Conservation (phyloP, 306 rosid genomes). For the Cercis canadensis region DNA sequence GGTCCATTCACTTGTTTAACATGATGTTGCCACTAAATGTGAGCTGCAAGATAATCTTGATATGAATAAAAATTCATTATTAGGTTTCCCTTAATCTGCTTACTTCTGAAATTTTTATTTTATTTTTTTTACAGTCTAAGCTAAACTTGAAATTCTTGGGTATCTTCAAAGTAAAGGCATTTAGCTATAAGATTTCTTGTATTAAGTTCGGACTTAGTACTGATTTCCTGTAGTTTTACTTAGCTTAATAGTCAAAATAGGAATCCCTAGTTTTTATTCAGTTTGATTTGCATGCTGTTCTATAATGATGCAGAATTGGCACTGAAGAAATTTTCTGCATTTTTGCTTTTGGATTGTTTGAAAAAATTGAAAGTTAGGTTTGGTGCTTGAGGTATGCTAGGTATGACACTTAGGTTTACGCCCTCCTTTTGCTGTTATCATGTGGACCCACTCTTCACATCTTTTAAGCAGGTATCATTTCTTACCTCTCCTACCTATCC, state of each 20-base stretch:
- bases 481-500: background rate
- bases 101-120: constrained; percentile 8
- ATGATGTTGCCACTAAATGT: constrained; percentile 1
- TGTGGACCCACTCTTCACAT: background rate
- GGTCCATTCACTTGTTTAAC: background rate
- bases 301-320: background rate
- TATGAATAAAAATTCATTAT: constrained; percentile 11
- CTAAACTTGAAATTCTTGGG: background rate
- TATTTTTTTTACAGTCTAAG: background rate
- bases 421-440: no score
- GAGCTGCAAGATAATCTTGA: constrained; percentile 19
- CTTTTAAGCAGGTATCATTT: background rate
- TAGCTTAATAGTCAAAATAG: background rate
- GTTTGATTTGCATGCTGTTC: background rate
- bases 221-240: constrained; percentile 4
- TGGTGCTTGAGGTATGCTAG: background rate
- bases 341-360: background rate
- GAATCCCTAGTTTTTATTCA: constrained; percentile 13
- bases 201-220: background rate
- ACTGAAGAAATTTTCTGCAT: background rate
- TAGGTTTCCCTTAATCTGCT: constrained; percentile 15
- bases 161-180: constrained; percentile 3
- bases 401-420: background rate
- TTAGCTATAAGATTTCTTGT: background rate
- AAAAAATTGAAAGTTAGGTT: background rate